These are phyloP conservation scores for Clavispora fructus DNA, from an alignment of 805 yeast genomes.

Conservation along the genomic window DNA sequence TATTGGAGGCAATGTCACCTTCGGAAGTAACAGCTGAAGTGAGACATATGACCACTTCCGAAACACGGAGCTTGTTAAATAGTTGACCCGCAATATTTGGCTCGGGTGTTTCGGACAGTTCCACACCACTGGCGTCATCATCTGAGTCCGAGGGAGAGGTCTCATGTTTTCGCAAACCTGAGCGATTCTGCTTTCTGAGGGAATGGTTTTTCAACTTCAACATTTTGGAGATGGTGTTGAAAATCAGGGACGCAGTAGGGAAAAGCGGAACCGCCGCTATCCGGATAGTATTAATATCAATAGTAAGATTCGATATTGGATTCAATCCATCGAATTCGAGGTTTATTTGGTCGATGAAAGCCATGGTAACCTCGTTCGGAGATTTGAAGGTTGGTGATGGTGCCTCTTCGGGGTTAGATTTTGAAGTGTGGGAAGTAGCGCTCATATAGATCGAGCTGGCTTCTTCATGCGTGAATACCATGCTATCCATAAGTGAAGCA, in stretches of 20 bases:
- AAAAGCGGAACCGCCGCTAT: conserved; percentile 42
- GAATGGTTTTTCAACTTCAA: conserved; percentile 30
- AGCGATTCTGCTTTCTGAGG: conserved; percentile 12
- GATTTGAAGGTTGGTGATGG: conserved; percentile 18
- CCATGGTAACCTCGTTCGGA: conserved; percentile 14
- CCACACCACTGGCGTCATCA: conserved; percentile 2
- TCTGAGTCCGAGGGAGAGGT: conserved; percentile 6
- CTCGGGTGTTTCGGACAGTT: conserved; percentile 5
- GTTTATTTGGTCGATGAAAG: conserved; percentile 31
- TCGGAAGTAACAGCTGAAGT: conserved; percentile 39
- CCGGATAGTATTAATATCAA: conserved; percentile 37
- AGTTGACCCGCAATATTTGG: conserved; percentile 16
- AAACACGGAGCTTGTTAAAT: conserved; percentile 36
- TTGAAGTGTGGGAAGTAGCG: conserved; percentile 49
- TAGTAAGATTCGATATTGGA: conserved; percentile 26
- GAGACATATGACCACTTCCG: conserved; percentile 35
- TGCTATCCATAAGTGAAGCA: conserved; percentile 49
- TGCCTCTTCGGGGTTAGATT: background rate
- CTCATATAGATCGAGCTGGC: conserved; percentile 77
- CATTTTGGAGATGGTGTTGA: conserved; percentile 34
- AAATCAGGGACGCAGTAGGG: conserved; percentile 30
- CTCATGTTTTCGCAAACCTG: conserved; percentile 20
- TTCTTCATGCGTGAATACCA: conserved; percentile 62
- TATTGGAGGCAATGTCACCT: conserved; percentile 39
- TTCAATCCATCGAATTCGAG: conserved; percentile 46